Conservation (phyloP, 495 filamentous ascomycete species). For the Penicillium bialowiezense region DNA sequence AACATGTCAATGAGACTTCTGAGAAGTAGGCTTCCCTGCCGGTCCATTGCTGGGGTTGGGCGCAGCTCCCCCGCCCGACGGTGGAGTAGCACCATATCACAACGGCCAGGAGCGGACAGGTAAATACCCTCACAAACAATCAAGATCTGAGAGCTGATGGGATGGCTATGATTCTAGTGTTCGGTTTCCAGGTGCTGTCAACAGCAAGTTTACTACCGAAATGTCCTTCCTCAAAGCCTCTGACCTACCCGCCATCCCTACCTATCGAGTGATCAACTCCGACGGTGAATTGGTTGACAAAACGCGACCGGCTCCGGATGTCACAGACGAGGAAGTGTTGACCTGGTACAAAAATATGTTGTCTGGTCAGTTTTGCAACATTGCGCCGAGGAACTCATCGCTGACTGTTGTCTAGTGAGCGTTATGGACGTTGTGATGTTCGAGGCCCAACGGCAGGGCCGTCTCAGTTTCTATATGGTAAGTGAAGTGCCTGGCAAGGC, state of each 20-base stretch:
- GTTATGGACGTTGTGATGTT: conserved; percentile 96
- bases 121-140: conserved; percentile 14
- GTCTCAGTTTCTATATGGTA: conserved; percentile 96
- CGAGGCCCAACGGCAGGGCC: conserved; percentile 76
- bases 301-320: conserved; percentile 54
- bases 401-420: conserved; percentile 52
- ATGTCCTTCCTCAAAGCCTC: conserved; percentile 73
- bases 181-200: conserved; percentile 91
- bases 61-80: no score
- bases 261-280: conserved; percentile 83
- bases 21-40: no score
- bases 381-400: not conserved
- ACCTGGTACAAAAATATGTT: conserved; percentile 68
- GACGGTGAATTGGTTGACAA: conserved; percentile 76
- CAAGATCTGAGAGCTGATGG: not conserved
- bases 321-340: conserved; percentile 65
- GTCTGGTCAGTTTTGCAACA: conserved; percentile 39
- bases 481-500: not conserved
- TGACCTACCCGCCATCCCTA: conserved; percentile 67
- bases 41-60: no score
- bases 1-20: no score
- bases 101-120: conserved; percentile 68
- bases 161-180: conserved; percentile 49
- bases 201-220: conserved; percentile 81
- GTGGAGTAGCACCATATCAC: conserved; percentile 60